Percentiles rank a stretch among this genome's conserved stretches.
Evolutionary conservation across 2,329 filamentous ascomycete genomes (phyloP).

Genomic region (Monosporascus sp.): DNA sequence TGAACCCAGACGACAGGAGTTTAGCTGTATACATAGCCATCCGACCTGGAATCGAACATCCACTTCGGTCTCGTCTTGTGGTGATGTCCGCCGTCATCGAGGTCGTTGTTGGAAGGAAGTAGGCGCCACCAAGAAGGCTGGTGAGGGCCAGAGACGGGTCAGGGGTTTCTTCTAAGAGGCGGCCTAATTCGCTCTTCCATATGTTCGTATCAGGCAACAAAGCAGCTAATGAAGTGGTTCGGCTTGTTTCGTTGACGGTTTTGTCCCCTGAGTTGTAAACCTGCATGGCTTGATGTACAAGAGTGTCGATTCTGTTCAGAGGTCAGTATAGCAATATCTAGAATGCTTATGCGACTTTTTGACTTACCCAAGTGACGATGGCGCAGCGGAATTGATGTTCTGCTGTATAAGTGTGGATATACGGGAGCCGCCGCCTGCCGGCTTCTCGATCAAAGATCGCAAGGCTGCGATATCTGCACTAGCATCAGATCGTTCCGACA

Average conservation of each 20-base stretch:
- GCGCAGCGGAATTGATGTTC: slow-evolving; percentile 45
- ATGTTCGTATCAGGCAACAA: slow-evolving; percentile 58
- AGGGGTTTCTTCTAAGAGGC: slow-evolving; percentile 47
- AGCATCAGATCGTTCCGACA: slow-evolving; percentile 44
- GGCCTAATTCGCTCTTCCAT: slow-evolving; percentile 60
- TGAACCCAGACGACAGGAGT: slow-evolving; percentile 43
- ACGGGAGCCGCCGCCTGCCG: slow-evolving; percentile 36
- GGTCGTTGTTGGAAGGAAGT: slow-evolving; percentile 51
- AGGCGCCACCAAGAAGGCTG: slow-evolving; percentile 64
- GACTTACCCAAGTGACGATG: slow-evolving; percentile 46
- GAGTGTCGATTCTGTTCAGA: slow-evolving; percentile 41
- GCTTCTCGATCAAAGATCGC: slow-evolving; percentile 39
- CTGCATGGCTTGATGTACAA: slow-evolving; percentile 43
- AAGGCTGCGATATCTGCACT: slow-evolving; percentile 35
- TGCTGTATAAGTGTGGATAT: slow-evolving; percentile 47
- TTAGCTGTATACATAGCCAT: slow-evolving; percentile 66
- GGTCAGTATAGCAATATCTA: slow-evolving; percentile 11
- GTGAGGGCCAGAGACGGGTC: slow-evolving; percentile 67
- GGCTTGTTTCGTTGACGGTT: slow-evolving; percentile 27
- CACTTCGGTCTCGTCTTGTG: slow-evolving; percentile 55
- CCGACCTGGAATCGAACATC: slow-evolving; percentile 66
- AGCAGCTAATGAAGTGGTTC: slow-evolving; percentile 4
- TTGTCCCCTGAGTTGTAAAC: slow-evolving; percentile 30
- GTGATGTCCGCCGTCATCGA: slow-evolving; percentile 11
- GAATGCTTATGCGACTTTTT: neutral